Conservation (phyloP, 192 early-diverging fungal species). For the Coemansia sp. region DNA sequence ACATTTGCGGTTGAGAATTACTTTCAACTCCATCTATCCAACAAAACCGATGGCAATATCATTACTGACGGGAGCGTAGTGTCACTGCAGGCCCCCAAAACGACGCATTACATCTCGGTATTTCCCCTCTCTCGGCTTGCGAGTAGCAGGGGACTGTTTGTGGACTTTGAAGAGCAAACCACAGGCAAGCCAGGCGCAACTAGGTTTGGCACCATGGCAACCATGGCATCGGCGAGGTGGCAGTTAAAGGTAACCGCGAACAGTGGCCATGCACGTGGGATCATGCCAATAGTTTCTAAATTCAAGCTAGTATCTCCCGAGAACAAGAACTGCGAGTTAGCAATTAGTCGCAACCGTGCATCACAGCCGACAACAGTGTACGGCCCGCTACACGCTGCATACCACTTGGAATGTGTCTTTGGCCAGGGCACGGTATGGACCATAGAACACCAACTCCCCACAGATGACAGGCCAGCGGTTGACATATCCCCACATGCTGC, state of each 20-base stretch:
- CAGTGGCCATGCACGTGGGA: neutral
- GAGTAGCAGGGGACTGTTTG: neutral
- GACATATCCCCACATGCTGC: slow-evolving; percentile 49
- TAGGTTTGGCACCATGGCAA: neutral
- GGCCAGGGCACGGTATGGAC: slow-evolving; percentile 77
- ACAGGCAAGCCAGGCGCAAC: neutral
- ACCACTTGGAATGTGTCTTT: slow-evolving; percentile 56
- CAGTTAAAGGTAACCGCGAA: neutral
- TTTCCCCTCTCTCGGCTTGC: neutral
- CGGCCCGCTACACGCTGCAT: neutral
- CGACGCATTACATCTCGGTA: slow-evolving; percentile 66
- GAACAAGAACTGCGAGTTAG: slow-evolving; percentile 61
- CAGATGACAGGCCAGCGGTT: slow-evolving; percentile 61
- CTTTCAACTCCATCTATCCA: slow-evolving; percentile 57
- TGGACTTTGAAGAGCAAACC: slow-evolving; percentile 61
- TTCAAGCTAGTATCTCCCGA: slow-evolving; percentile 70
- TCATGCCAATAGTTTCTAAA: slow-evolving; percentile 64
- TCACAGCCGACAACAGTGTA: neutral
- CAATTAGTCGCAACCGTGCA: neutral
- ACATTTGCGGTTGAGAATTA: slow-evolving; percentile 87
- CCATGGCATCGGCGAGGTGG: neutral
- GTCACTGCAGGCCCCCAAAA: slow-evolving; percentile 66
- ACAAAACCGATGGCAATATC: slow-evolving; percentile 54
- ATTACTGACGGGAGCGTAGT: slow-evolving; percentile 71
- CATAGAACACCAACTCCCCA: slow-evolving; percentile 78